Percentiles rank a stretch among this genome's conserved stretches.
phyloP scores from a whole-genome alignment of 306 rosid genomes.

The Quercus variabilis region DNA sequence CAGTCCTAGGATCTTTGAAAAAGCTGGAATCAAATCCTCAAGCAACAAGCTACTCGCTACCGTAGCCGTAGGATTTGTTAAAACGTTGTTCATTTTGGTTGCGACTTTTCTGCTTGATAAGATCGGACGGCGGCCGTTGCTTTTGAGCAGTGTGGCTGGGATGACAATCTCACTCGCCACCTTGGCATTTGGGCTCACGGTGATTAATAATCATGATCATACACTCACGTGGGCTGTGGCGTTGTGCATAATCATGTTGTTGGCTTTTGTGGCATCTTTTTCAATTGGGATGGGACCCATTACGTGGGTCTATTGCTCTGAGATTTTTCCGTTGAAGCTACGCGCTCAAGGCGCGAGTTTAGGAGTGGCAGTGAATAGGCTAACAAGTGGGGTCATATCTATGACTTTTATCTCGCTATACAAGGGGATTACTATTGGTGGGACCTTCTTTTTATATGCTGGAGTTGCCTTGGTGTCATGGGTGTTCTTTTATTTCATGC shows the following conservation, averaged over 20 bases:
- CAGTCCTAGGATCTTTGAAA: slow-evolving; percentile 59
- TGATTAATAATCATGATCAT: slow-evolving; percentile 16
- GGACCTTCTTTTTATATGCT: slow-evolving; percentile 61
- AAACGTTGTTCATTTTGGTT: slow-evolving; percentile 56
- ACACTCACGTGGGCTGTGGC: slow-evolving; percentile 51
- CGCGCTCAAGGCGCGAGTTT: slow-evolving; percentile 71
- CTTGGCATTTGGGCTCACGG: slow-evolving; percentile 40
- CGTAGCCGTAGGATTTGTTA: slow-evolving; percentile 65
- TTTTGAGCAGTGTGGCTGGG: slow-evolving; percentile 53
- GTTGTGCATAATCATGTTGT: slow-evolving; percentile 33
- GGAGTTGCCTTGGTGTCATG: slow-evolving; percentile 39
- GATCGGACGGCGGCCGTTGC: slow-evolving; percentile 67
- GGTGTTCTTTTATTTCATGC: slow-evolving; percentile 50
- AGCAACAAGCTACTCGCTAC: slow-evolving; percentile 41
- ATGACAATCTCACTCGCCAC: slow-evolving; percentile 44
- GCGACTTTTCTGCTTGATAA: slow-evolving; percentile 65
- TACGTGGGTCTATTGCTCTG: slow-evolving; percentile 69
- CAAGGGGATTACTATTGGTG: slow-evolving; percentile 50
- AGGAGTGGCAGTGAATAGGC: slow-evolving; percentile 52
- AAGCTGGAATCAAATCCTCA: slow-evolving; percentile 52
- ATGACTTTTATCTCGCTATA: slow-evolving; percentile 68
- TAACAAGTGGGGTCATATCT: slow-evolving; percentile 48
- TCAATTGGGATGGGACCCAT: slow-evolving; percentile 88
- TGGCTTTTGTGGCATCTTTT: slow-evolving; percentile 51
- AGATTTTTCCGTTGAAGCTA: slow-evolving; percentile 68